Conservation (phyloP, 208 protist species). For the Trypanosoma vivax region DNA sequence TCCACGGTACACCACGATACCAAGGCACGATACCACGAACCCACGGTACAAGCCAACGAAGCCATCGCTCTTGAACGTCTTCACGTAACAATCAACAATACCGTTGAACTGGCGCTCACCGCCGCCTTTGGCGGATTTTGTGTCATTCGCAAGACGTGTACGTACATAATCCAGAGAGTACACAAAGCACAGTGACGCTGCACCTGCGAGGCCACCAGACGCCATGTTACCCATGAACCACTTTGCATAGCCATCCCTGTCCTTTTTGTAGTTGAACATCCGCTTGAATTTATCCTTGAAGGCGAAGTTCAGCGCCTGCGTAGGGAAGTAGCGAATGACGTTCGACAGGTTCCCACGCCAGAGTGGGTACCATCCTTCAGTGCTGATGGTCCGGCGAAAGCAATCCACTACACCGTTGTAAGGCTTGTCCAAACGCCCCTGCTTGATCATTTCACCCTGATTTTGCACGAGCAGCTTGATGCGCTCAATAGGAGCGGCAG, state of each 20-base stretch:
- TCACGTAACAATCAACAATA: constrained; percentile 91
- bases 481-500: constrained; percentile 93
- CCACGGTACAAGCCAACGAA: constrained; percentile 92
- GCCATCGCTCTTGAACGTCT: constrained; percentile 82
- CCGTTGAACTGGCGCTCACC: constrained; percentile 92
- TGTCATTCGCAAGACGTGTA: constrained; percentile 93
- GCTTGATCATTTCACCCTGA: constrained; percentile 81
- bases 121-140: constrained; percentile 79
- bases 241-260: constrained; percentile 68
- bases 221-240: constrained; percentile 93
- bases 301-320: constrained; percentile 97
- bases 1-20: constrained; percentile 96
- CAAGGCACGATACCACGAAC: constrained; percentile 92
- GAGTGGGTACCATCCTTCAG: constrained; percentile 92
- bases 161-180: constrained; percentile 98
- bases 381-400: constrained; percentile 87
- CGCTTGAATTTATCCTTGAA: constrained; percentile 97
- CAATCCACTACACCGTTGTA: constrained; percentile 95
- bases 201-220: constrained; percentile 95
- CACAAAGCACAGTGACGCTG: constrained; percentile 91
- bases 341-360: constrained; percentile 97
- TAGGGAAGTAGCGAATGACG: constrained; percentile 97
- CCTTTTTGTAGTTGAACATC: constrained; percentile 90
- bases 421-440: constrained; percentile 56
- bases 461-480: constrained; percentile 95